Percentiles rank a stretch among this genome's conserved stretches.
Evolutionary conservation across 1,139 yeast genomes (phyloP).

Genomic region (Geotrichum candidum): DNA sequence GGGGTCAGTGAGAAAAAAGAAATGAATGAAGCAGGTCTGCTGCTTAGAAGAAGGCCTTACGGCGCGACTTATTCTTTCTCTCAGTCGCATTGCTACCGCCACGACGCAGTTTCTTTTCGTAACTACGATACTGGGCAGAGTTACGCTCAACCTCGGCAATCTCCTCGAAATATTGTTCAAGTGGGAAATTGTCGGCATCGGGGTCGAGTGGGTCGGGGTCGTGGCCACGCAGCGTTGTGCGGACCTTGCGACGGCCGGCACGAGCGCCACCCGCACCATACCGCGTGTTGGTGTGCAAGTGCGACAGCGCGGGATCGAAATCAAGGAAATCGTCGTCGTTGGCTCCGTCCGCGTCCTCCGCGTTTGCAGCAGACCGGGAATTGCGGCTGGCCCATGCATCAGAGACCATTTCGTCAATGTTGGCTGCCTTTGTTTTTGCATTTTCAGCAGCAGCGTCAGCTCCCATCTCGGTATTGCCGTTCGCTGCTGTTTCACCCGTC

Average conservation of each 20-base stretch:
- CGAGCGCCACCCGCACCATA: slow-evolving; percentile 5
- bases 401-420: neutral
- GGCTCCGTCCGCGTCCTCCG: neutral
- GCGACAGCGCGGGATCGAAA: slow-evolving; percentile 1
- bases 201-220: slow-evolving; percentile 4
- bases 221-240: slow-evolving; percentile 10
- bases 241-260: slow-evolving; percentile 4
- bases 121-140: slow-evolving; percentile 1
- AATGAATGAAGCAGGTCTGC: neutral
- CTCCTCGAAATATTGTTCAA: slow-evolving; percentile 23
- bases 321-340: slow-evolving; percentile 11
- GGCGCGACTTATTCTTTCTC: neutral
- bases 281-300: neutral
- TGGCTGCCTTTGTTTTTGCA: slow-evolving; percentile 14
- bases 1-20: too few species aligned
- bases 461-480: neutral
- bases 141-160: slow-evolving; percentile 19
- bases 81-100: neutral
- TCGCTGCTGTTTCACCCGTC: neutral
- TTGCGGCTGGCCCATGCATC: neutral
- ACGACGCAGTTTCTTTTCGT: slow-evolving; percentile 3
- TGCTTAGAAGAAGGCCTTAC: neutral
- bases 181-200: slow-evolving; percentile 10
- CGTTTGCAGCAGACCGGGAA: neutral
- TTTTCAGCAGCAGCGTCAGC: neutral